Evolutionary conservation across 2,329 filamentous ascomycete species (phyloP), one percentile per base, ranked within the genome.

Genomic region (Tolypocladium sp.): DNA sequence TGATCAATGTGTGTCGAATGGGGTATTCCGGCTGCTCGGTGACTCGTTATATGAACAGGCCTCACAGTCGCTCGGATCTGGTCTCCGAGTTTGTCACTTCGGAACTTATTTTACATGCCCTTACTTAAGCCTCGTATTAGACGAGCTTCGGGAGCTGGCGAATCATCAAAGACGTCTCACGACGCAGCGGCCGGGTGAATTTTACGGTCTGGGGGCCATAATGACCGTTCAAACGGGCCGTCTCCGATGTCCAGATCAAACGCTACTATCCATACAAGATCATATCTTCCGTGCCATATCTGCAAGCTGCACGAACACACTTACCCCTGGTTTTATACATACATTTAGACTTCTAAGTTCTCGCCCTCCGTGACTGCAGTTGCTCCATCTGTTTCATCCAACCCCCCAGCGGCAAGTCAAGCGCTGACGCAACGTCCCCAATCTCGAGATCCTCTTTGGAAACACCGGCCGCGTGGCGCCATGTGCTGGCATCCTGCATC

Each of bases 341-440:
- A 10, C 15, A 44, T 9, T 46, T 15, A 4, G 9, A 13, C 44
- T 30, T 35, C 20, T 37, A 35, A 22, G 30, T 8, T 15, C 20
- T 22, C 12, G 9, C 20, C 9, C 30, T 22, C 20, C 12, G 46
- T 2, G 33, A 13, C 20, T 35, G 49, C 5, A 35, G 44, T 20
- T 37, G 40, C 54, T 15, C 13, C 17, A 59, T 33, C 38, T n/a
- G 37, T 41, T 44, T 22, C 37, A 59, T 54, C 44, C 56, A 63
- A 7, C 20, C 57, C 15, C 30, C 27, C 20, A 64, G 55, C 38
- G 59, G 57, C 52, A 63, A 53, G 27, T 58, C 57, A 41, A 64
- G 30, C 7, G 44, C 13, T 20, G 55, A 54, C 35, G 33, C 37
- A 27, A 55, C 55, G 20, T 55, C 27, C 22, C 33, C 56, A 6